phyloP scores from a whole-genome alignment of 2,329 filamentous ascomycete species.

The Calonectria henricotiae region DNA sequence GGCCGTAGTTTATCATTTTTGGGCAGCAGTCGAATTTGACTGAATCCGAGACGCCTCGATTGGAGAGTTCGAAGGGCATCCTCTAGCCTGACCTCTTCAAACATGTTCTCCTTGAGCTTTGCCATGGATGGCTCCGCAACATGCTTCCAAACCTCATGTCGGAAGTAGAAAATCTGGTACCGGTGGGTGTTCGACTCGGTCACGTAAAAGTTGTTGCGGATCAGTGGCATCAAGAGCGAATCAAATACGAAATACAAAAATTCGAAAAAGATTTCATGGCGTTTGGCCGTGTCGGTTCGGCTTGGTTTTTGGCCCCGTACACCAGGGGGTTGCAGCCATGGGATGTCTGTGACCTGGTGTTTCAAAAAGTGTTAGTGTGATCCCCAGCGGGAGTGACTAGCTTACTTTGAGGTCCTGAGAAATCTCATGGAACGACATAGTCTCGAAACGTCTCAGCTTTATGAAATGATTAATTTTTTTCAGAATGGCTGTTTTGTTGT shows the following conservation, averaged over 20 bases:
- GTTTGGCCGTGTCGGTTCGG: conserved; percentile 81
- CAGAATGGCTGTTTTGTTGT: conserved; percentile 77
- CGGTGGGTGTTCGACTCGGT: conserved; percentile 89
- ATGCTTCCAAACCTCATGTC: conserved; percentile 91
- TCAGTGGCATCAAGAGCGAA: conserved; percentile 88
- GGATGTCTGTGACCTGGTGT: conserved; percentile 75
- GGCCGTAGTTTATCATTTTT: conserved; percentile 84
- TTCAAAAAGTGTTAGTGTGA: conserved; percentile 17
- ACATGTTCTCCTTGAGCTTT: conserved; percentile 79
- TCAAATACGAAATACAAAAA: conserved; percentile 95
- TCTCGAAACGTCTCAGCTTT: conserved; percentile 85
- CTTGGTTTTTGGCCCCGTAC: conserved; percentile 72
- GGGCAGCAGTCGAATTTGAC: conserved; percentile 85
- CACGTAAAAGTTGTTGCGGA: conserved; percentile 92
- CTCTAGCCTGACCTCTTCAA: conserved; percentile 80
- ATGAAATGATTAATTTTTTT: conserved; percentile 85
- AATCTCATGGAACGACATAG: conserved; percentile 83
- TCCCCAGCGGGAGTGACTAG: neutral
- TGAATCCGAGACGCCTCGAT: conserved; percentile 80
- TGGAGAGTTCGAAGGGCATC: conserved; percentile 73
- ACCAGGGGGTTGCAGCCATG: conserved; percentile 79
- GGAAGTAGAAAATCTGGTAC: conserved; percentile 91
- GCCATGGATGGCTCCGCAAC: conserved; percentile 82
- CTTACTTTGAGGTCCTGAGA: conserved; percentile 82
- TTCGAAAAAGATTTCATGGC: conserved; percentile 85